Base-by-base conservation (phyloP, 1,284 basidiomycete genomes). In the Cryptococcus neoformans region DNA sequence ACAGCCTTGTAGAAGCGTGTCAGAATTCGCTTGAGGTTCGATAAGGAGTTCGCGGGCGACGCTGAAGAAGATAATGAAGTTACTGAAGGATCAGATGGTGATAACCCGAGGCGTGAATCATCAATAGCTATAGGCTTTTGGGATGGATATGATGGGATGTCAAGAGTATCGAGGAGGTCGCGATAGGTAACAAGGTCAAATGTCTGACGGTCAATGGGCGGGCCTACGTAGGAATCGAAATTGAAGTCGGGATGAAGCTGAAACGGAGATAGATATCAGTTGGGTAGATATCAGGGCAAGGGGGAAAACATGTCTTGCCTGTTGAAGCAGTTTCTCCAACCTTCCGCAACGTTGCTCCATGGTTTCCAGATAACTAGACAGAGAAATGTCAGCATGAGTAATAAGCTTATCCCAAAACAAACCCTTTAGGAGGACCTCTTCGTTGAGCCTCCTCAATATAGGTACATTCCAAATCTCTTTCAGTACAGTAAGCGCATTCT, bases 391-490 rank as follows among this genome's bases (percentile, higher is more conserved):
- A 21, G 21, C 21, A 21, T 21, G 21, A 21, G 21, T 21, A 21
- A 21, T 21, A 21, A 21, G 21, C 21, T 9, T 47, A 28, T 11
- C 14, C 10, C 45, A 16, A 16, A 9, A 35, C 83, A 58, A 68
- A 92, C 83, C 89, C 89, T 78, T 92, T 90, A 1, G 90, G 87
- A 35, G 89, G 88, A 2, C 89, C 89, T 42, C 90, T 85, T 80
- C 90, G 88, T 84, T 90, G 88, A 1, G 89, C 90, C 36, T 81
- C 81, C 63, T 80, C 68, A 50, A 88, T 78, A 70, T 90, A 92
- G 0, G 87, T 89, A 76, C 89, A 92, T 1, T 88, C 85, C 21
- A 84, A 81, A 58, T 80, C 84, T 65, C 86, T 87, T 11, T 88
- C 83, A 12, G 83, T 78, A 70, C 90, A 92, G 70, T 89, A 90